phyloP scores from a whole-genome alignment of 2,329 filamentous ascomycete species.

The Botrytis aclada region DNA sequence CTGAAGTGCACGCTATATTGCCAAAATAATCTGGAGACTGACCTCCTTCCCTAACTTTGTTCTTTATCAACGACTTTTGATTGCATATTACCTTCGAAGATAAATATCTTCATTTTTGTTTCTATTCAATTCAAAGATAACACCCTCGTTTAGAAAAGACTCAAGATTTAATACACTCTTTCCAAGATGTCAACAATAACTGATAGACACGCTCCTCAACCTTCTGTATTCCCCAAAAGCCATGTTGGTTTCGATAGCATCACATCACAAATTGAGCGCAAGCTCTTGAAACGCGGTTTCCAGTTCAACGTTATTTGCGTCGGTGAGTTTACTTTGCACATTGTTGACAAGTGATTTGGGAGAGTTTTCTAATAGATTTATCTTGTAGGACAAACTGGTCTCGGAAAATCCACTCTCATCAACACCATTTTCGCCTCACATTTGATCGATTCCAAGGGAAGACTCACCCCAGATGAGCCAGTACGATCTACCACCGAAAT shows the following conservation, averaged over 20 bases:
- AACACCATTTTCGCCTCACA: conserved; percentile 99
- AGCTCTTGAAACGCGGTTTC: conserved; percentile 98
- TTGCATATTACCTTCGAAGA: conserved; percentile 14
- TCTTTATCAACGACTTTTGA: conserved; percentile 19
- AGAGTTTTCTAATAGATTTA: conserved; percentile 28
- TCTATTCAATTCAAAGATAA: conserved; percentile 3
- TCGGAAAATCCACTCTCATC: conserved; percentile 98
- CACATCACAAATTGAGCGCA: conserved; percentile 98
- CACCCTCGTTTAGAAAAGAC: conserved; percentile 6
- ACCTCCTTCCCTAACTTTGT: conserved; percentile 23
- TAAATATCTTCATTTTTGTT: conserved; percentile 16
- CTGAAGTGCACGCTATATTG: conserved; percentile 19
- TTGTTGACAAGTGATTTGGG: conserved; percentile 3
- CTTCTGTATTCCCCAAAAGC: conserved; percentile 75
- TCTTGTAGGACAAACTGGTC: conserved; percentile 82
- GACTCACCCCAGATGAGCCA: conserved; percentile 85
- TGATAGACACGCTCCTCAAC: conserved; percentile 36
- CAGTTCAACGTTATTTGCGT: conserved; percentile 99
- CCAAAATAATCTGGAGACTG: conserved; percentile 21
- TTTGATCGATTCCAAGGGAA: conserved; percentile 98
- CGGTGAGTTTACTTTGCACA: conserved; percentile 61
- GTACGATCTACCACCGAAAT: conserved; percentile 97
- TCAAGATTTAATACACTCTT: conserved; percentile 20
- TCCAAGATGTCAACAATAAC: conserved; percentile 37
- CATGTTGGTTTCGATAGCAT: conserved; percentile 99